phyloP scores from a whole-genome alignment of 192 early-diverging fungal species.

The Entrophospora sp. region DNA sequence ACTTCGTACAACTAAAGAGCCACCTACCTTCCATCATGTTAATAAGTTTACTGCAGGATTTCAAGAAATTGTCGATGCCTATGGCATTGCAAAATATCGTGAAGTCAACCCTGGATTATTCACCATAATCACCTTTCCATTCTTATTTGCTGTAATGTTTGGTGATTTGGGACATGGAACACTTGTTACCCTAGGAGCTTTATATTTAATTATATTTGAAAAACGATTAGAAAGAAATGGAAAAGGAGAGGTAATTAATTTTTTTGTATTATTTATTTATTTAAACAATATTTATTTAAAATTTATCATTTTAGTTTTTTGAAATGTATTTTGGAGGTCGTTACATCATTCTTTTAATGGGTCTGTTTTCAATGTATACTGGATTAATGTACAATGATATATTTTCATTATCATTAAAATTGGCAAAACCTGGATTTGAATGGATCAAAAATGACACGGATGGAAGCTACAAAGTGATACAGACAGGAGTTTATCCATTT shows the following conservation, averaged over 20 bases:
- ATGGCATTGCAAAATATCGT: constrained; percentile 90
- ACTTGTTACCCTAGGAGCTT: constrained; percentile 67
- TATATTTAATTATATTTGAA: constrained; percentile 75
- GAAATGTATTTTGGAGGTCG: constrained; percentile 88
- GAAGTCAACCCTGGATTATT: constrained; percentile 99
- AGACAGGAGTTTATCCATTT: constrained; percentile 60
- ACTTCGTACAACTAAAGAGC: constrained; percentile 73
- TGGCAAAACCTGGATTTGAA: constrained; percentile 69
- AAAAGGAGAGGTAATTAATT: constrained; percentile 58
- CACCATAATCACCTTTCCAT: constrained; percentile 96
- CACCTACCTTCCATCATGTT: constrained; percentile 89
- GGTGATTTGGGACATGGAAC: constrained; percentile 97
- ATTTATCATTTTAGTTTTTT: constrained; percentile 55
- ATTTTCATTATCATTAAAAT: constrained; percentile 73
- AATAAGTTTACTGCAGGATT: constrained; percentile 97
- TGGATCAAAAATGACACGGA: constrained; percentile 53
- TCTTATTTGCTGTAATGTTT: constrained; percentile 99
- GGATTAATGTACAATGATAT: constrained; percentile 98
- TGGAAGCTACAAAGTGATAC: constrained; percentile 56
- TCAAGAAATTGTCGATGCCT: constrained; percentile 95
- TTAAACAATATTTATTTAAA: neutral
- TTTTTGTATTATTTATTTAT: neutral
- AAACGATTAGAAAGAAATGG: constrained; percentile 64
- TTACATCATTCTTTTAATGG: constrained; percentile 98
- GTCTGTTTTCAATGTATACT: constrained; percentile 93